Evolutionary conservation across 257 asterid genomes (phyloP).

Genomic region (Plantago elongata): DNA sequence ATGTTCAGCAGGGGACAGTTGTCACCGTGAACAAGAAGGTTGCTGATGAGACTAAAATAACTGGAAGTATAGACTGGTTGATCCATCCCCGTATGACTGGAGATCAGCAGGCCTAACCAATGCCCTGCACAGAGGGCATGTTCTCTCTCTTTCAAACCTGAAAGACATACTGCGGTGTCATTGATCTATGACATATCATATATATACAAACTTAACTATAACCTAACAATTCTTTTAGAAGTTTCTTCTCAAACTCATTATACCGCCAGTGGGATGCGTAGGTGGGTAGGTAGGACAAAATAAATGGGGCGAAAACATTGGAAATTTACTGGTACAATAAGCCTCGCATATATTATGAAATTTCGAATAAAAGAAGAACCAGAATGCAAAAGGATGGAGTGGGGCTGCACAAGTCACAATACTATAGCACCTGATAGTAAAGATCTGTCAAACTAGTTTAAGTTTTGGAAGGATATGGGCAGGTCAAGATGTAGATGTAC

Average conservation of each 20-base stretch:
- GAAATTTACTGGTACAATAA: background rate
- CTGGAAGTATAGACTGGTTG: constrained; percentile 67
- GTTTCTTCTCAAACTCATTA: too few relatives aligned
- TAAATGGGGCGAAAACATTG: background rate
- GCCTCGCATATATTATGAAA: too few relatives aligned
- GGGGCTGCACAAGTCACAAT: too few relatives aligned
- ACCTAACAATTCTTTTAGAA: background rate
- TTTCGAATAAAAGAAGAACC: too few relatives aligned
- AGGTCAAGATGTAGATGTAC: background rate
- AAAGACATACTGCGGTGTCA: background rate
- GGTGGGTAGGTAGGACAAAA: background rate
- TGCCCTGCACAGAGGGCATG: constrained; percentile 86
- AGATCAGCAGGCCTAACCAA: constrained; percentile 79
- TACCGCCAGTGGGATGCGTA: too few relatives aligned
- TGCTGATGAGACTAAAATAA: constrained; percentile 28
- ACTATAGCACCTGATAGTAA: too few relatives aligned
- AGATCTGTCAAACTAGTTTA: too few relatives aligned
- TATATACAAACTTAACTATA: background rate
- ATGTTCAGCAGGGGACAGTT: too few relatives aligned
- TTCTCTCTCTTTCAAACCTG: constrained; percentile 90
- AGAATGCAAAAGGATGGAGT: too few relatives aligned
- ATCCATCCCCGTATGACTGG: constrained; percentile 78
- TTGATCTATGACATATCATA: background rate
- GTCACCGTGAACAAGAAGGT: background rate
- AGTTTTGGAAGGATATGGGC: too few relatives aligned